phyloP scores from a whole-genome alignment of 1,284 basidiomycete genomes.

The Pisolithus thermaeus region DNA sequence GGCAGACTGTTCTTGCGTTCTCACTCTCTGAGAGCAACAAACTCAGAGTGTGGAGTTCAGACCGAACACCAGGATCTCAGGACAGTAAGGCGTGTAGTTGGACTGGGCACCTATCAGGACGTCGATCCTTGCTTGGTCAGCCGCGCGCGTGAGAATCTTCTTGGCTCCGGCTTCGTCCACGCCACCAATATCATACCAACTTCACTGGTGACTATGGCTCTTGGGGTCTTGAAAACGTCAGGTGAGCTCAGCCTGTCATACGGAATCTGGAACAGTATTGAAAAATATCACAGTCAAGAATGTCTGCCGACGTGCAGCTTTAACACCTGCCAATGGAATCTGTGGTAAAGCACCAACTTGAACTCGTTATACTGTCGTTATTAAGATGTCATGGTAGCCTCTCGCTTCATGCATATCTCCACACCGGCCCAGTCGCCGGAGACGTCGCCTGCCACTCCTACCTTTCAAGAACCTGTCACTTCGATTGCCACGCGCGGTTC shows the following conservation, averaged over 20 bases:
- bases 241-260: slow-evolving; percentile 27
- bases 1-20: too few species aligned
- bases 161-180: not conserved
- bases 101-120: too few species aligned
- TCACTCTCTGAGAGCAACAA: not conserved
- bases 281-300: slow-evolving; percentile 31
- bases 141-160: not conserved
- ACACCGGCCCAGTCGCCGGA: slow-evolving; percentile 34
- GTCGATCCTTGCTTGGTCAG: not conserved
- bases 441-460: slow-evolving; percentile 37
- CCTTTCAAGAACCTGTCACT: slow-evolving; percentile 53
- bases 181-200: not conserved
- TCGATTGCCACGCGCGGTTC: slow-evolving; percentile 69
- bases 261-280: not conserved
- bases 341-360: slow-evolving; percentile 30
- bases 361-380: not conserved
- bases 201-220: slow-evolving; percentile 38
- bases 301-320: slow-evolving; percentile 40
- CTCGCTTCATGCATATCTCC: slow-evolving; percentile 54
- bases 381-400: slow-evolving; percentile 29
- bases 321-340: slow-evolving; percentile 41
- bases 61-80: too few species aligned
- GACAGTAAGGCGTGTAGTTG: too few species aligned
- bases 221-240: slow-evolving; percentile 41
- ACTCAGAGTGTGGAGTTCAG: not conserved